Evolutionary conservation across 2,329 filamentous ascomycete species (phyloP).

Genomic region (Aspergillus sp.): DNA sequence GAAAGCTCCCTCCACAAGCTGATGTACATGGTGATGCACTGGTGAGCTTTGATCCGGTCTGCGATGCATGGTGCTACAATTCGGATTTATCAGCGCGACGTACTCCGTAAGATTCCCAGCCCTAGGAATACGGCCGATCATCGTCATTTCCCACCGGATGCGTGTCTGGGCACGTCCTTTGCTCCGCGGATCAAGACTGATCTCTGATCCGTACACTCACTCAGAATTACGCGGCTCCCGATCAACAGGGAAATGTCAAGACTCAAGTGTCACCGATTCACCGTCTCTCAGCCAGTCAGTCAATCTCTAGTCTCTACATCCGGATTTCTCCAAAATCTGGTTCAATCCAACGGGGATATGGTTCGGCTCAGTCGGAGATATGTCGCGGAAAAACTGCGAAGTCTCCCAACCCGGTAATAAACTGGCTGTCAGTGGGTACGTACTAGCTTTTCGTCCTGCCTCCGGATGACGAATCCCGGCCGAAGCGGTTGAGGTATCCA

Average conservation of each 20-base stretch:
- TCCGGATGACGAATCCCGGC: conserved; percentile 9
- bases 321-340: conserved; percentile 37
- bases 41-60: neutral
- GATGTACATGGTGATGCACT: conserved; percentile 11
- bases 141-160: neutral
- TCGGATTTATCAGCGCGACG: neutral
- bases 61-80: neutral
- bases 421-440: neutral
- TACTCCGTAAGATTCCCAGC: neutral
- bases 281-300: neutral
- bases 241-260: conserved; percentile 17
- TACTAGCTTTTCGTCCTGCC: conserved; percentile 3
- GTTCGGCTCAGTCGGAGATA: conserved; percentile 4
- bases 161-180: neutral
- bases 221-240: conserved; percentile 20
- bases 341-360: neutral
- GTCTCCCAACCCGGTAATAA: conserved; percentile 3
- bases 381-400: conserved; percentile 1
- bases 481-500: neutral
- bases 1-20: conserved; percentile 9
- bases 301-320: neutral
- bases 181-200: neutral
- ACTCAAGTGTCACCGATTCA: conserved; percentile 12
- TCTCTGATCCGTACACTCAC: conserved; percentile 6
- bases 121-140: neutral